Conservation (phyloP, 331 rosid species). For the Prunus yedoensis region DNA sequence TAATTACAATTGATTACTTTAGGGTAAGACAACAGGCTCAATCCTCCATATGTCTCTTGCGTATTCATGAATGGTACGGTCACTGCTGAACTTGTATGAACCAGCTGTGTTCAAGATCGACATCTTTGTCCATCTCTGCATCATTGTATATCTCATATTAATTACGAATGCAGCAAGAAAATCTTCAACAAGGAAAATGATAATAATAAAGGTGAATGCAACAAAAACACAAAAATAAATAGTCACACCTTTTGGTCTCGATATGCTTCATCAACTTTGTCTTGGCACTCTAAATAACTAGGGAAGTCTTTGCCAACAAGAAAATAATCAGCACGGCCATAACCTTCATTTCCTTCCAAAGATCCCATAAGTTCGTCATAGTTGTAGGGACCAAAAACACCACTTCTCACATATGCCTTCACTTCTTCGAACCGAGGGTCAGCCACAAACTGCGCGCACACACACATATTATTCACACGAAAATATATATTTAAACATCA, state of each 20-base stretch:
- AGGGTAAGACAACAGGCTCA: conserved; percentile 60
- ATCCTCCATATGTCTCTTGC: conserved; percentile 90
- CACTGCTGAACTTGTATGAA: conserved; percentile 95
- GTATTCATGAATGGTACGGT: conserved; percentile 92
- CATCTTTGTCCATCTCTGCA: conserved; percentile 94
- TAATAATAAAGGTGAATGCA: background rate
- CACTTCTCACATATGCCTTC: conserved; percentile 77
- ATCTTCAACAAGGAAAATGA: too few species aligned
- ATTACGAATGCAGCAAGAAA: background rate
- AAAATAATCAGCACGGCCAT: conserved; percentile 90
- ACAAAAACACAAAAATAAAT: conserved; percentile 2
- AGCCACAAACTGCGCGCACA: conserved; percentile 62
- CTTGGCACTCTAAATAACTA: conserved; percentile 92
- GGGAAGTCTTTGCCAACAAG: conserved; percentile 99
- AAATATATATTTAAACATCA: too few species aligned
- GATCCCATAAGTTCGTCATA: conserved; percentile 82
- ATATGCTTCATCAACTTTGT: conserved; percentile 82
- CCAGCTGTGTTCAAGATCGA: conserved; percentile 96
- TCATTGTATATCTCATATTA: background rate
- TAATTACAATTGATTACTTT: background rate
- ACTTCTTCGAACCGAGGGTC: conserved; percentile 94
- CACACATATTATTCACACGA: too few species aligned
- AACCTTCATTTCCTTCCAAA: conserved; percentile 93
- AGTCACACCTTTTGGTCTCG: conserved; percentile 74
- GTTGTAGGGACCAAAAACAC: conserved; percentile 72